A percentile compares a stretch with the other conserved stretches of the same genome.
These are phyloP conservation scores for Canavalia gladiata DNA, from an alignment of 306 rosid genomes.

Conservation along the genomic window DNA sequence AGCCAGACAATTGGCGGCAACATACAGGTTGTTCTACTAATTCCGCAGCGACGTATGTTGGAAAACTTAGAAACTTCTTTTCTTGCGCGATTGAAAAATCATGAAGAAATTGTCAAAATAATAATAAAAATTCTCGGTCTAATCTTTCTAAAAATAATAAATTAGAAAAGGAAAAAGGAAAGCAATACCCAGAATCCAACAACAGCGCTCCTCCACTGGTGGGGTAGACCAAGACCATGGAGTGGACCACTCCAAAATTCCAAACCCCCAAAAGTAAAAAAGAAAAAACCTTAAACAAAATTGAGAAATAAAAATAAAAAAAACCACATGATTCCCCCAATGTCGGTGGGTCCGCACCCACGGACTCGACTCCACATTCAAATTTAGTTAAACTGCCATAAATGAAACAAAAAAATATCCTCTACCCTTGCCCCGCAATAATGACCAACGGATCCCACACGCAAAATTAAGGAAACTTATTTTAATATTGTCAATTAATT, in stretches of 20 bases:
- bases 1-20: conserved; percentile 37
- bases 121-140: background rate
- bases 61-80: conserved; percentile 36
- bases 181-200: conserved; percentile 35
- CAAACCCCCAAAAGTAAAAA: conserved; percentile 31
- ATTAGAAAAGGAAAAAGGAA: background rate
- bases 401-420: conserved; percentile 39
- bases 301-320: conserved; percentile 34
- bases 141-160: conserved; percentile 22
- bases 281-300: background rate
- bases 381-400: conserved; percentile 60
- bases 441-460: conserved; percentile 51
- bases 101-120: conserved; percentile 30
- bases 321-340: conserved; percentile 55
- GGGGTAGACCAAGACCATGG: conserved; percentile 38
- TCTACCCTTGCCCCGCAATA: conserved; percentile 29
- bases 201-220: conserved; percentile 47
- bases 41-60: background rate
- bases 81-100: conserved; percentile 14
- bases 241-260: conserved; percentile 37
- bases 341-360: conserved; percentile 59
- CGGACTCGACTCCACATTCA: conserved; percentile 56
- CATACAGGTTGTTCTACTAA: background rate
- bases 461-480: conserved; percentile 12
- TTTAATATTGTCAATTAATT: background rate